Evolutionary conservation across 2,329 filamentous ascomycete genomes (phyloP), one percentile per base, ranked within the genome.

Genomic region (Ilyonectria robusta): DNA sequence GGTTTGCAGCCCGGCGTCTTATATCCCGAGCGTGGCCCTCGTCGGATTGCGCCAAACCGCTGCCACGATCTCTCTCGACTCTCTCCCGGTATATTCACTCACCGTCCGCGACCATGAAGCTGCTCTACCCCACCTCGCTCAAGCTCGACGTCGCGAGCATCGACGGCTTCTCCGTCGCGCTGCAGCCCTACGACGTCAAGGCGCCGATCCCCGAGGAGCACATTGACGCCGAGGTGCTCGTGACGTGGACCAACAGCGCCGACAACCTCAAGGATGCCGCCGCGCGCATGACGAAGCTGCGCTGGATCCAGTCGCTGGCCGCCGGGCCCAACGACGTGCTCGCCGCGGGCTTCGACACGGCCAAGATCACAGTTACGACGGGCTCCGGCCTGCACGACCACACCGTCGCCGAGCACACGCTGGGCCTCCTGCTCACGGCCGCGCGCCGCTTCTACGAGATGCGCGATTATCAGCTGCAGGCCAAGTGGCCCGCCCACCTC

Each of bases 241-340:
- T 92, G 3, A 90, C 89, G 6, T 91, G 89, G 89, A 78, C 82
- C 77, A 92, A 92, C 83, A 83, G 81, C 29, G 71, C 87, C 46
- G 80, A 81, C 15, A 91, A 91, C 81, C 87, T 92, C 66, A 79
- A 83, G 23, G 87, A 91, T 75, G 89, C 89, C 55, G 86, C 85
- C 2, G 71, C 76, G 57, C 84, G 86, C 65, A 81, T 91, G 77
- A 86, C 83, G 62, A 86, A 88, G 46, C 83, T 92, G 15, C 83
- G 83, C 70, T 92, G 89, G 89, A 91, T 92, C 78, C 89, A 92
- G 75, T 90, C 88, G 0, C 87, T 91, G 37, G 89, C 89, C 40
- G 89, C 89, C 1, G 89, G 89, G 0, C 89, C 89, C 72, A 91
- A 91, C 77, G 89, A 91, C 75, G 88, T 91, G 17, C 85, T 91